phyloP scores from a whole-genome alignment of 1,139 yeast species.

The Blastobotrys serpentis region DNA sequence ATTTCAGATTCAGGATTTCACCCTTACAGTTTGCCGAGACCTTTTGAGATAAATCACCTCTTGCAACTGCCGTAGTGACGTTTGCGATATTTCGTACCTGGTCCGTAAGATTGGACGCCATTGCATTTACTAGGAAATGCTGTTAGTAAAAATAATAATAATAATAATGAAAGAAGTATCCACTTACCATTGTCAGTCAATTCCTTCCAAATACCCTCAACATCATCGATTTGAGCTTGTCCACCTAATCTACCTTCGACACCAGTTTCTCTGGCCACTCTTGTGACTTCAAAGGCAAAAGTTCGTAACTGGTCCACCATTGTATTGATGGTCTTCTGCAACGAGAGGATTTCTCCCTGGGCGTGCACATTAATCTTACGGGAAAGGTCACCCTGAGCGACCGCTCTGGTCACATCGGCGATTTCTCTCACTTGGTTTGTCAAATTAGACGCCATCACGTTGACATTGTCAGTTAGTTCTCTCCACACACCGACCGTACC shows the following conservation, averaged over 20 bases:
- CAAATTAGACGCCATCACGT: slow-evolving; percentile 81
- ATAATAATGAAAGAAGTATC: not conserved
- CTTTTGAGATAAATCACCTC: slow-evolving; percentile 80
- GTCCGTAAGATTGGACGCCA: slow-evolving; percentile 83
- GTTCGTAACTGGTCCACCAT: slow-evolving; percentile 89
- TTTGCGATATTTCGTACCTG: slow-evolving; percentile 89
- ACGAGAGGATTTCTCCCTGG: slow-evolving; percentile 76
- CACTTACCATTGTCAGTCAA: slow-evolving; percentile 66
- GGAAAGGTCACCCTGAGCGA: slow-evolving; percentile 75
- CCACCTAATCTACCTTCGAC: slow-evolving; percentile 87
- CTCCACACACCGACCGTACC: slow-evolving; percentile 88
- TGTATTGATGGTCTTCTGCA: slow-evolving; percentile 75
- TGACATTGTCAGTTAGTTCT: slow-evolving; percentile 77
- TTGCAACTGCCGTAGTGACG: slow-evolving; percentile 91
- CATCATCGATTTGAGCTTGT: slow-evolving; percentile 79
- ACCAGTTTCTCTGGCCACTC: slow-evolving; percentile 88
- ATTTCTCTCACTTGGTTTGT: slow-evolving; percentile 84
- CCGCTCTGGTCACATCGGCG: slow-evolving; percentile 85
- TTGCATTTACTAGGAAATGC: slow-evolving; percentile 73
- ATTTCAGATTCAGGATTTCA: slow-evolving; percentile 75
- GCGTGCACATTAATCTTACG: slow-evolving; percentile 80
- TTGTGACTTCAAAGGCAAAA: slow-evolving; percentile 83
- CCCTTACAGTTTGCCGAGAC: slow-evolving; percentile 90
- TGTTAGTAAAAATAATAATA: slow-evolving; percentile 43
- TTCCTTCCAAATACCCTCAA: slow-evolving; percentile 88